Conservation (phyloP, 352 stramenopile genomes). For the Phytophthora hybrid region DNA sequence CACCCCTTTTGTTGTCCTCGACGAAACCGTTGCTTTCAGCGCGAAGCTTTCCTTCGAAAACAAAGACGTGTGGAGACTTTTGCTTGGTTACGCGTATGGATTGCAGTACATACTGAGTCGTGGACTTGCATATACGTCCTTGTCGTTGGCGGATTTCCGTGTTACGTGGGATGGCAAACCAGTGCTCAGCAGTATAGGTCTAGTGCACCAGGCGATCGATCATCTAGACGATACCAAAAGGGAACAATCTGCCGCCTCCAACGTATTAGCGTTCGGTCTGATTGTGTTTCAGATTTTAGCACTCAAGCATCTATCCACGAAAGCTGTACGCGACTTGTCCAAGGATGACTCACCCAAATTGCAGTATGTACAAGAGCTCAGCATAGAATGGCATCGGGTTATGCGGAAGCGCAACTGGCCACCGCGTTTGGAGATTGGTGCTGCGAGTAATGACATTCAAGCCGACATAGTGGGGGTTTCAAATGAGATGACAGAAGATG, state of each 20-base stretch:
- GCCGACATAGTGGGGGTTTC: no score
- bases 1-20: background rate
- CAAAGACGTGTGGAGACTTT: background rate
- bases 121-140: background rate
- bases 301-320: background rate
- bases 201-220: background rate
- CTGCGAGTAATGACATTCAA: no score
- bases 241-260: background rate
- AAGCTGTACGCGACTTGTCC: background rate
- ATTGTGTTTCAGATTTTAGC: background rate
- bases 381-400: background rate
- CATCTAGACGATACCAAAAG: background rate
- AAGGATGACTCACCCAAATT: background rate
- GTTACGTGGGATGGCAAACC: background rate
- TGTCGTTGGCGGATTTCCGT: background rate
- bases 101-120: conserved; percentile 4
- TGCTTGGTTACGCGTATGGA: background rate
- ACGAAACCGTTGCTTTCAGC: background rate
- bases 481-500: no score
- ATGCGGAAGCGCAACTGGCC: background rate
- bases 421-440: background rate
- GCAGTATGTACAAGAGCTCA: background rate
- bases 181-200: background rate
- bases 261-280: background rate
- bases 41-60: background rate